A percentile compares a stretch with the other conserved stretches of the same genome.
These are phyloP conservation scores for Salix udensis DNA, from an alignment of 345 rosid genomes.

Conservation along the genomic window DNA sequence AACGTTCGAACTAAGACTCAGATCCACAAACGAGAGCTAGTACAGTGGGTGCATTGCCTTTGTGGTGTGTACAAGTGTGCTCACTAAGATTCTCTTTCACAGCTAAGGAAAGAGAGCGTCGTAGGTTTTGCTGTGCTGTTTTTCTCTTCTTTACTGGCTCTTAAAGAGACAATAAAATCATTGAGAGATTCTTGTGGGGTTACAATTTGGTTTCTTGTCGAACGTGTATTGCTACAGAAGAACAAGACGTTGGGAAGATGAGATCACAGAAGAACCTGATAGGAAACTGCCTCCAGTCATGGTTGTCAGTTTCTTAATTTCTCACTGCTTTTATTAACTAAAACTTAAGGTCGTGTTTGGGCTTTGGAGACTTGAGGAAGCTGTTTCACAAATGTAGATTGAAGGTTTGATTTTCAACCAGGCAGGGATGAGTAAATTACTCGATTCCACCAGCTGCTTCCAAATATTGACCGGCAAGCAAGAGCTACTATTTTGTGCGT, in stretches of 20 bases:
- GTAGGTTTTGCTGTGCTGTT: neutral
- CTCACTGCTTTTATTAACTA: neutral
- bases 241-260: neutral
- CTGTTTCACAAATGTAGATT: neutral
- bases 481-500: too few species aligned
- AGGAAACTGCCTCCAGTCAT: conserved; percentile 17
- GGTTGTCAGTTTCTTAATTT: conserved; percentile 1
- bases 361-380: neutral
- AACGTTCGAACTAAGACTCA: conserved; percentile 14
- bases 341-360: conserved; percentile 1
- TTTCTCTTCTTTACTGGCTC: neutral
- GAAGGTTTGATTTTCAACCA: too few species aligned
- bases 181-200: conserved; percentile 9
- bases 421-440: too few species aligned
- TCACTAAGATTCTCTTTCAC: conserved; percentile 4
- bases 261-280: neutral
- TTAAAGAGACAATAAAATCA: conserved; percentile 20
- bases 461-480: too few species aligned
- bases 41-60: conserved; percentile 45
- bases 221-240: conserved; percentile 15
- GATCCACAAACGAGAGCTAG: conserved; percentile 8
- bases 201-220: conserved; percentile 17
- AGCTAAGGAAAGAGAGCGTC: neutral
- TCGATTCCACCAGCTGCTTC: too few species aligned
- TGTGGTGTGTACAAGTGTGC: neutral